phyloP scores from a whole-genome alignment of 1,139 yeast species.

The Taphrina communis region DNA sequence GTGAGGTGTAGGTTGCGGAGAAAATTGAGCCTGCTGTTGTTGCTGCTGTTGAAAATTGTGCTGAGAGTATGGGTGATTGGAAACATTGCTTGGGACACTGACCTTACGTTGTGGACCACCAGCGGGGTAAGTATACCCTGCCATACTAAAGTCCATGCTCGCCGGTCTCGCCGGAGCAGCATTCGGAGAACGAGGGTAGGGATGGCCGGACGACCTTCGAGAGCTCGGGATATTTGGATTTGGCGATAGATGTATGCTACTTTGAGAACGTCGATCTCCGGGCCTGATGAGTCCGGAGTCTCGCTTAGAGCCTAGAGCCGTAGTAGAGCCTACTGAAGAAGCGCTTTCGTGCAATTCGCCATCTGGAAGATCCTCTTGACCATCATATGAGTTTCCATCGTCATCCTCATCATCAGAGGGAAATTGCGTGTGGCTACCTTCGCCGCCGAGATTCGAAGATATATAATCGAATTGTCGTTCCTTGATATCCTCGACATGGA shows the following conservation, averaged over 20 bases:
- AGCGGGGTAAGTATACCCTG: slow-evolving; percentile 17
- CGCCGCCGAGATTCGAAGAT: slow-evolving; percentile 31
- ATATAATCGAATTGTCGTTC: slow-evolving; percentile 36
- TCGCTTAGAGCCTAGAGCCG: slow-evolving; percentile 17
- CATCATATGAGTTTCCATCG: slow-evolving; percentile 15
- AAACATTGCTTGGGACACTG: slow-evolving; percentile 11
- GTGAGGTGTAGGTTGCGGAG: slow-evolving; percentile 3
- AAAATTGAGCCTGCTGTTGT: slow-evolving; percentile 4
- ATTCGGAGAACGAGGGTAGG: slow-evolving; percentile 37
- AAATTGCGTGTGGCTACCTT: slow-evolving; percentile 8
- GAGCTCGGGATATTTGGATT: slow-evolving; percentile 21
- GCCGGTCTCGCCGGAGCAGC: slow-evolving; percentile 27
- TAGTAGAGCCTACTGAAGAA: slow-evolving; percentile 21
- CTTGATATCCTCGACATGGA: slow-evolving; percentile 59
- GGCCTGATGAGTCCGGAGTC: slow-evolving; percentile 19
- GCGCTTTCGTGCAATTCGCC: slow-evolving; percentile 22
- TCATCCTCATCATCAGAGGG: slow-evolving; percentile 39
- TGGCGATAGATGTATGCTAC: slow-evolving; percentile 29
- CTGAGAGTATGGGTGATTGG: background rate
- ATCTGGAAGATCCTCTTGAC: slow-evolving; percentile 22
- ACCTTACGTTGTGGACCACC: slow-evolving; percentile 23
- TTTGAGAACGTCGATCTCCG: slow-evolving; percentile 34
- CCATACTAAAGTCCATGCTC: slow-evolving; percentile 29
- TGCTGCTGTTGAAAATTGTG: slow-evolving; percentile 16
- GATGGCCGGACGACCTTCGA: slow-evolving; percentile 25